phyloP scores from a whole-genome alignment of 306 rosid species.

The Citrullus colocynthis region DNA sequence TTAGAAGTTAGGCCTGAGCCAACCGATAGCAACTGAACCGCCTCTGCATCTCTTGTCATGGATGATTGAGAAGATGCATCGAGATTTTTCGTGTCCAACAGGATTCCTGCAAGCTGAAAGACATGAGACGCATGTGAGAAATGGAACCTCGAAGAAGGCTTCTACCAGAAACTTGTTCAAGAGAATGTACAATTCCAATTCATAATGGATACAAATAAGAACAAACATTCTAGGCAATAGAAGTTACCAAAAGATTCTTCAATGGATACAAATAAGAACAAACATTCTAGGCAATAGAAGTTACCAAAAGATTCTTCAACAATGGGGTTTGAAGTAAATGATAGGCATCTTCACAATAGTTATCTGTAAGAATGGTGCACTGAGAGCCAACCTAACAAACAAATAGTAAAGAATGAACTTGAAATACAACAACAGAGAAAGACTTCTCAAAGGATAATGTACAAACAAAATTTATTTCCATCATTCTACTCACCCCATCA shows the following conservation, averaged over 20 bases:
- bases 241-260: conserved; percentile 71
- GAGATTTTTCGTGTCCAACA: conserved; percentile 68
- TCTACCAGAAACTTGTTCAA: not conserved
- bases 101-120: conserved; percentile 77
- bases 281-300: not conserved
- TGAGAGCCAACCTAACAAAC: conserved; percentile 60
- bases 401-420: not conserved
- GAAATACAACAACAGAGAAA: not conserved
- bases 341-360: conserved; percentile 86
- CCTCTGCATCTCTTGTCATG: conserved; percentile 86
- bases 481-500: conserved; percentile 37
- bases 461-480: not conserved
- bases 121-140: conserved; percentile 11
- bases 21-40: conserved; percentile 67
- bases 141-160: not conserved
- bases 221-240: not conserved
- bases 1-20: conserved; percentile 53
- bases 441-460: not conserved
- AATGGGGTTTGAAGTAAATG: conserved; percentile 62
- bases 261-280: conserved; percentile 6
- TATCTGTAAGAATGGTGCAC: conserved; percentile 72
- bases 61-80: conserved; percentile 32
- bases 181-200: not conserved
- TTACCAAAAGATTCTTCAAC: conserved; percentile 80
- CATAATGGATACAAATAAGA: not conserved